These are phyloP conservation scores for Eucalyptus camaldulensis DNA, from an alignment of 345 rosid genomes.

Conservation along the genomic window DNA sequence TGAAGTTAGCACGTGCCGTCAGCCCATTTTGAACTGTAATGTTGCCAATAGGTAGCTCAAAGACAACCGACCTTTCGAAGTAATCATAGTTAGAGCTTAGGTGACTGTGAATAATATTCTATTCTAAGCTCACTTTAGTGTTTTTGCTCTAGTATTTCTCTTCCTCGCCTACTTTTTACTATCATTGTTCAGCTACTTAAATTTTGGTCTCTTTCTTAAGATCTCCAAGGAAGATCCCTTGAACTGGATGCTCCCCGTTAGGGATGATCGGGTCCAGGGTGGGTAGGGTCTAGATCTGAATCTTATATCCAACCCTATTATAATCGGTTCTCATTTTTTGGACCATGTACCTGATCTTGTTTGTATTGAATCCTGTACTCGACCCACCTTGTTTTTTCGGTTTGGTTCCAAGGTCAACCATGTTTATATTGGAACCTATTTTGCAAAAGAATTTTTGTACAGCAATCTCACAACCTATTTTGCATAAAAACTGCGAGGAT, in stretches of 20 bases:
- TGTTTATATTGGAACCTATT: too few relatives aligned
- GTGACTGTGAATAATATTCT: neutral
- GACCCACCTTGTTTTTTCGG: too few relatives aligned
- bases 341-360: too few relatives aligned
- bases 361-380: too few relatives aligned
- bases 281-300: too few relatives aligned
- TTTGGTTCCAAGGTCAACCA: too few relatives aligned
- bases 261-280: too few relatives aligned
- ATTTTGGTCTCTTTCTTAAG: neutral
- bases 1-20: conserved; percentile 66
- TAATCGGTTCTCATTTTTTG: too few relatives aligned
- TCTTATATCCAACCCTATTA: too few relatives aligned
- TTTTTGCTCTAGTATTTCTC: neutral
- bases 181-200: neutral
- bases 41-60: neutral
- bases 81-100: neutral
- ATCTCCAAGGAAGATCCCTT: neutral
- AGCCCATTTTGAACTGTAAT: conserved; percentile 57
- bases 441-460: too few relatives aligned
- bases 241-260: neutral
- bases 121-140: neutral
- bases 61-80: neutral
- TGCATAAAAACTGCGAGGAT: too few relatives aligned
- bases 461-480: too few relatives aligned
- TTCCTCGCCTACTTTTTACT: neutral